phyloP scores from a whole-genome alignment of 352 stramenopile species.

The Phytophthora crassamura region DNA sequence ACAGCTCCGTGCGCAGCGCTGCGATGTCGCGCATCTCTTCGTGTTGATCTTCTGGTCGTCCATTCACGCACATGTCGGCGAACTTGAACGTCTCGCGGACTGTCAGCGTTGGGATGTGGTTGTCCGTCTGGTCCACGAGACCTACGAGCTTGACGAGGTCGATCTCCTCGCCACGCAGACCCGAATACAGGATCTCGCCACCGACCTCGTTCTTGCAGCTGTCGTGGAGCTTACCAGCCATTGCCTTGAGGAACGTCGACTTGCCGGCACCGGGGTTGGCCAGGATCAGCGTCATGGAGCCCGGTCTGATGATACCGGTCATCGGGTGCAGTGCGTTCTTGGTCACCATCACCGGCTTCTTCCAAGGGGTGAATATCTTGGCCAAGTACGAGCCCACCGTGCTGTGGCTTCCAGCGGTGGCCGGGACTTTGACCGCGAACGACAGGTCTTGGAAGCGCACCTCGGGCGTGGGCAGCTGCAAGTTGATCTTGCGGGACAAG shows the following conservation, averaged over 20 bases:
- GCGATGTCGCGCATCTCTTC: constrained; percentile 78
- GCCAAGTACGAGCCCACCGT: constrained; percentile 66
- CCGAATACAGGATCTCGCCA: constrained; percentile 71
- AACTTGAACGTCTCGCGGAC: constrained; percentile 48
- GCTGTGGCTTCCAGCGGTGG: constrained; percentile 45
- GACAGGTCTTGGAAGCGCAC: no score
- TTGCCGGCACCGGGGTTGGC: constrained; percentile 78
- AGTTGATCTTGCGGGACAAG: no score
- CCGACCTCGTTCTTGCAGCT: constrained; percentile 53
- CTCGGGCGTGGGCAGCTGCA: no score
- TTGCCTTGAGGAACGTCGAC: constrained; percentile 80
- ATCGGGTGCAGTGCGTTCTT: constrained; percentile 70
- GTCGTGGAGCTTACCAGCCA: constrained; percentile 66
- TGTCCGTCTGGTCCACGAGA: constrained; percentile 61
- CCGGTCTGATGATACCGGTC: constrained; percentile 88
- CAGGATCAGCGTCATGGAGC: constrained; percentile 65
- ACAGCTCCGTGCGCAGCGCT: constrained; percentile 66
- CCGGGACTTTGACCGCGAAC: no score
- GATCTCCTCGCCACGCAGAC: constrained; percentile 57
- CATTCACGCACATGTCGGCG: constrained; percentile 47
- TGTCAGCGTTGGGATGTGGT: no score
- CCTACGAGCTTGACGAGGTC: constrained; percentile 72
- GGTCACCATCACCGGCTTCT: constrained; percentile 48
- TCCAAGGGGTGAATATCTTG: constrained; percentile 60
- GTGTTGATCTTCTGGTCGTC: constrained; percentile 53